A percentile compares a stretch with the other conserved stretches of the same genome.
phyloP scores from a whole-genome alignment of 495 filamentous ascomycete species.

The Penicillium pancosmium region DNA sequence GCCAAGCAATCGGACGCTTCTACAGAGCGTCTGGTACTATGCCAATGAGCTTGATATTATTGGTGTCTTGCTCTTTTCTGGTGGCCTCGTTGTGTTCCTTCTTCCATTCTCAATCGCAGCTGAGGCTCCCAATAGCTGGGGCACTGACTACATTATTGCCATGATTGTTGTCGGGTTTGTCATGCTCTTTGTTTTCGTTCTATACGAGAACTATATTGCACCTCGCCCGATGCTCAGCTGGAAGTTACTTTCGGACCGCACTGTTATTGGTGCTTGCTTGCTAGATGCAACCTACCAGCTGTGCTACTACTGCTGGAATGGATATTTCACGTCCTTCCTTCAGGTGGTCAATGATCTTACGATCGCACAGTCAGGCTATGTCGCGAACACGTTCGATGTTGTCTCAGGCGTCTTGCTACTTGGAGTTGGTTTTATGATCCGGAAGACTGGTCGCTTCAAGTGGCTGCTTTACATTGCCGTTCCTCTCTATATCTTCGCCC shows the following conservation, averaged over 20 bases:
- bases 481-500: conserved; percentile 57
- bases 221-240: conserved; percentile 56
- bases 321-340: conserved; percentile 68
- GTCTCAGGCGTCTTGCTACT: conserved; percentile 49
- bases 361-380: conserved; percentile 57
- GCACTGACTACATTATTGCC: conserved; percentile 50
- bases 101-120: conserved; percentile 58
- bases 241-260: conserved; percentile 58
- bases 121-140: conserved; percentile 46
- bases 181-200: conserved; percentile 53
- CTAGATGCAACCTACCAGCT: conserved; percentile 59
- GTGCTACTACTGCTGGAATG: conserved; percentile 38
- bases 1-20: conserved; percentile 39
- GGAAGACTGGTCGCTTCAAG: conserved; percentile 55
- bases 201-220: conserved; percentile 58
- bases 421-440: conserved; percentile 53
- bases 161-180: conserved; percentile 58
- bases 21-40: conserved; percentile 50
- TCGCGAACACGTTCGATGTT: conserved; percentile 52
- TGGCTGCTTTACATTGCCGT: conserved; percentile 57
- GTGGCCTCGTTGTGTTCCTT: conserved; percentile 60
- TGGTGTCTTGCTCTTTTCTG: conserved; percentile 59
- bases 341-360: conserved; percentile 68
- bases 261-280: conserved; percentile 61
- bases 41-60: conserved; percentile 56